Evolutionary conservation across 2,329 filamentous ascomycete species (phyloP).

Genomic region (Colletotrichum tropicale): DNA sequence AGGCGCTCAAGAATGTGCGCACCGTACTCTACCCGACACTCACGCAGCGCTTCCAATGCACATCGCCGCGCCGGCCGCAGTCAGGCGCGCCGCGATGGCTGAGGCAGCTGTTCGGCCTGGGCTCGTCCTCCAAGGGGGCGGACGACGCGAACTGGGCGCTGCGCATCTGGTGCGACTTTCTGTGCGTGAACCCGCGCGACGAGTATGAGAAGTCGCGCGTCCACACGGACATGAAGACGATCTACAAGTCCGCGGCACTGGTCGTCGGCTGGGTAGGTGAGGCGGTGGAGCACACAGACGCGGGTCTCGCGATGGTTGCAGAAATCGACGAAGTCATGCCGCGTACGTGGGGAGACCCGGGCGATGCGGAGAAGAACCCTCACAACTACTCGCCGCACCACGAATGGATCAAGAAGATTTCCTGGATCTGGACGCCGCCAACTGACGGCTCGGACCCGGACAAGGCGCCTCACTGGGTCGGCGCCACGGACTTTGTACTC

Average conservation of each 20-base stretch:
- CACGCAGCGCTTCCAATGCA: slow-evolving; percentile 21
- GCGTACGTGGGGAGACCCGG: slow-evolving; percentile 34
- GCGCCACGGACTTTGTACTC: slow-evolving; percentile 31
- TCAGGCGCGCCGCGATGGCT: slow-evolving; percentile 24
- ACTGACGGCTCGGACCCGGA: slow-evolving; percentile 25
- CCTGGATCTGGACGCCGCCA: slow-evolving; percentile 26
- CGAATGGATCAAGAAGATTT: slow-evolving; percentile 31
- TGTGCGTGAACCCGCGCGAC: slow-evolving; percentile 33
- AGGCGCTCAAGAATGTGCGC: slow-evolving; percentile 35
- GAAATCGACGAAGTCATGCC: slow-evolving; percentile 35
- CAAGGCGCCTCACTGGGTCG: slow-evolving; percentile 24
- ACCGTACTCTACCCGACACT: slow-evolving; percentile 34
- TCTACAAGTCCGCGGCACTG: slow-evolving; percentile 32
- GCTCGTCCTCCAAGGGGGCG: neutral
- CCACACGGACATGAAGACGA: slow-evolving; percentile 30
- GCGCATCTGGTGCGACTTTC: slow-evolving; percentile 34
- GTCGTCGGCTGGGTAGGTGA: slow-evolving; percentile 37
- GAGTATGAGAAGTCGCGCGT: slow-evolving; percentile 30
- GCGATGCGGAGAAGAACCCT: slow-evolving; percentile 33
- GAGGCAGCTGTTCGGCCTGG: slow-evolving; percentile 19
- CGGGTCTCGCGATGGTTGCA: slow-evolving; percentile 27
- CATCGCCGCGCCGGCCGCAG: slow-evolving; percentile 12
- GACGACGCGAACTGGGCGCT: slow-evolving; percentile 12
- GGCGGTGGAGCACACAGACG: slow-evolving; percentile 30
- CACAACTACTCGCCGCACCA: slow-evolving; percentile 36